These are phyloP conservation scores for Saturnispora besseyi DNA, from an alignment of 805 yeast genomes.

Conservation along the genomic window DNA sequence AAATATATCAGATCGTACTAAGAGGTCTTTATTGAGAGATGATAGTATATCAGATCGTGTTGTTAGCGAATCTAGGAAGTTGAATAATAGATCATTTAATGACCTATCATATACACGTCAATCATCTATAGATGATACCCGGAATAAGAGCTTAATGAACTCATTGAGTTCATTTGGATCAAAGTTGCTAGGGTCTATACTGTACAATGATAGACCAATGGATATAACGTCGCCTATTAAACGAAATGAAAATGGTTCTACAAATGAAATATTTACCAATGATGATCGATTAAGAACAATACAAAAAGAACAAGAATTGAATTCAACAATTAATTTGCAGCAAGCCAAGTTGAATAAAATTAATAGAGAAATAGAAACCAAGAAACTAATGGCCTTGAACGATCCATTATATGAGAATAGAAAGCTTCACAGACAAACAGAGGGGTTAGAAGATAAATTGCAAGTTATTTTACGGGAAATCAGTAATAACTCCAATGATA, in stretches of 20 bases:
- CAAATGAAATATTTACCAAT: background rate
- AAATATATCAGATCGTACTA: constrained; percentile 10
- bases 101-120: background rate
- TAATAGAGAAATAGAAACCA: constrained; percentile 8
- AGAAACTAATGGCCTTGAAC: constrained; percentile 1
- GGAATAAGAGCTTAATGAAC: constrained; percentile 15
- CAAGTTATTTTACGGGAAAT: constrained; percentile 15
- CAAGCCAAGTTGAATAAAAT: constrained; percentile 8
- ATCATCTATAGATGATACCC: constrained; percentile 3
- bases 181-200: constrained; percentile 20
- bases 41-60: constrained; percentile 16
- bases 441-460: constrained; percentile 11
- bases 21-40: constrained; percentile 11
- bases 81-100: background rate
- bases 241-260: background rate
- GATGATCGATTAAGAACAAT: background rate
- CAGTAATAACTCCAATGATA: constrained; percentile 12
- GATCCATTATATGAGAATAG: constrained; percentile 9
- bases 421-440: constrained; percentile 5
- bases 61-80: constrained; percentile 11
- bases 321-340: constrained; percentile 1
- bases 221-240: background rate
- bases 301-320: background rate
- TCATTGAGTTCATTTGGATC: constrained; percentile 25
- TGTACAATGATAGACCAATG: constrained; percentile 20